A percentile compares a stretch with the other conserved stretches of the same genome.
phyloP scores from a whole-genome alignment of 169 alveolate genomes.

The Plasmodium ovale region DNA sequence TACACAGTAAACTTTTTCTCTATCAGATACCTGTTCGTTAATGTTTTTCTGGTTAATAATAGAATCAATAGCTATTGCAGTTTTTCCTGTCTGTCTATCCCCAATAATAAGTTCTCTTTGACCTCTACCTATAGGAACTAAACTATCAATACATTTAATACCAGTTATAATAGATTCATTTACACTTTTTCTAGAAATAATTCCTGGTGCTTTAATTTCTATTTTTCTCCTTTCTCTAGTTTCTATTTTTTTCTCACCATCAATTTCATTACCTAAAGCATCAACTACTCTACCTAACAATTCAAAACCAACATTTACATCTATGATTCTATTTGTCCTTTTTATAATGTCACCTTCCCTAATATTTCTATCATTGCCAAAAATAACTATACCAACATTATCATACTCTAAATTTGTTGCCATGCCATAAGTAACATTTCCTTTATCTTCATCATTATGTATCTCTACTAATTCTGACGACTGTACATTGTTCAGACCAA shows the following conservation, averaged over 20 bases:
- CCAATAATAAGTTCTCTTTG: slow-evolving; percentile 99
- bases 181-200: slow-evolving; percentile 97
- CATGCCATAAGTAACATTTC: slow-evolving; percentile 94
- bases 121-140: slow-evolving; percentile 99
- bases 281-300: slow-evolving; percentile 98
- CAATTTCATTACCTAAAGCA: slow-evolving; percentile 98
- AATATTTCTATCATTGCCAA: slow-evolving; percentile 97
- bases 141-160: slow-evolving; percentile 96
- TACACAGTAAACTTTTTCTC: slow-evolving; percentile 95
- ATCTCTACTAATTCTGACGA: slow-evolving; percentile 98
- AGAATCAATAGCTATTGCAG: slow-evolving; percentile 97
- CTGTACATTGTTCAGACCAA: slow-evolving; percentile 95
- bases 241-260: slow-evolving; percentile 94
- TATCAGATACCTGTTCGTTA: slow-evolving; percentile 87
- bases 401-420: slow-evolving; percentile 98
- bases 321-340: slow-evolving; percentile 96
- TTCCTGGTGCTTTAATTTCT: slow-evolving; percentile 99
- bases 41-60: slow-evolving; percentile 94
- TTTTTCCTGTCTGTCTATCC: slow-evolving; percentile 99
- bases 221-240: slow-evolving; percentile 93
- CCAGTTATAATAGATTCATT: slow-evolving; percentile 98
- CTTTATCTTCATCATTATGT: slow-evolving; percentile 77
- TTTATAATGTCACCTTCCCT: slow-evolving; percentile 96
- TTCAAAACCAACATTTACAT: slow-evolving; percentile 97
- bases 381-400: slow-evolving; percentile 97